phyloP scores from a whole-genome alignment of 192 early-diverging fungal genomes.

The Rhizophagus prolifer region DNA sequence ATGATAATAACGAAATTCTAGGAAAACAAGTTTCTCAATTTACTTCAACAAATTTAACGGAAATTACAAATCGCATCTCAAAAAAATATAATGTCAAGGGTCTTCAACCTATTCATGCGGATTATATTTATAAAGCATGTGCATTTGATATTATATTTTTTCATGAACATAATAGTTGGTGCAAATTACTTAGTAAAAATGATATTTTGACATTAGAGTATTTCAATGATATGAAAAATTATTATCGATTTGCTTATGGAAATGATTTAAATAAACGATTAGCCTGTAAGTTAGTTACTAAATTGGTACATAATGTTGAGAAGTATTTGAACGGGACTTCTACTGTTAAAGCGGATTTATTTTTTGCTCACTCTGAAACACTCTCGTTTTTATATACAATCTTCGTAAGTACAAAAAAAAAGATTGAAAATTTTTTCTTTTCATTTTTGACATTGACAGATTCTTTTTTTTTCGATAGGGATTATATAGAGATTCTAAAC shows the following conservation, averaged over 20 bases:
- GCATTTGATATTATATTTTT: conserved; percentile 15
- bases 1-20: background rate
- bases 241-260: conserved; percentile 23
- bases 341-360: background rate
- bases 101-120: conserved; percentile 5
- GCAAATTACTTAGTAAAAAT: background rate
- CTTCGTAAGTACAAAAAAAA: conserved; percentile 3
- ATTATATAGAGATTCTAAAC: conserved; percentile 15
- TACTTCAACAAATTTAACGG: background rate
- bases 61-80: background rate
- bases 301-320: conserved; percentile 1
- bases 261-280: conserved; percentile 9
- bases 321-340: background rate
- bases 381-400: conserved; percentile 6
- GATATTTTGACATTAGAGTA: conserved; percentile 18
- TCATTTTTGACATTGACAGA: background rate
- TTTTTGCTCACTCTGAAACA: conserved; percentile 23
- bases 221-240: conserved; percentile 18
- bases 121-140: conserved; percentile 23
- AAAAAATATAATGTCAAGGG: background rate
- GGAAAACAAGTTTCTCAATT: background rate
- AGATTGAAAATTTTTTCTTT: background rate
- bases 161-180: conserved; percentile 3
- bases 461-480: background rate
- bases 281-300: conserved; percentile 10